Evolutionary conservation across 2,329 filamentous ascomycete species (phyloP).

Genomic region (Botrytis byssoidea): DNA sequence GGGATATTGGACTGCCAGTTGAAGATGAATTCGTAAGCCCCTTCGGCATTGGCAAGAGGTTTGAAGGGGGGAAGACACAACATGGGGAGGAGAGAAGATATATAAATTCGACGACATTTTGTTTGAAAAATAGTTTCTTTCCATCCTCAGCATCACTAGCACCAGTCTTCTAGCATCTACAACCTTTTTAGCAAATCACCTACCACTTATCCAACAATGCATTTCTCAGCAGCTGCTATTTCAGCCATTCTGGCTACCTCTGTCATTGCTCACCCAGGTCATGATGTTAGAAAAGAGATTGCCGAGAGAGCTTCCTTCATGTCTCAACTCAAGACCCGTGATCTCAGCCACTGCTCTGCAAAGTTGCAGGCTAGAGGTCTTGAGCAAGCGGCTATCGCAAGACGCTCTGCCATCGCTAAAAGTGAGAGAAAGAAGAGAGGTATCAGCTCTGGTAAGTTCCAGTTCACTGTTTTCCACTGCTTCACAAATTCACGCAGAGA

Average conservation of each 20-base stretch:
- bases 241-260: not conserved
- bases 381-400: conserved; percentile 37
- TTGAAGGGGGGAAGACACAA: not conserved
- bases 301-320: conserved; percentile 41
- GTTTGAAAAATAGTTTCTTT: not conserved
- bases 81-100: not conserved
- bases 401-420: conserved; percentile 40
- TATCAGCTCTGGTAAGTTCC: conserved; percentile 13
- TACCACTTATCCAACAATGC: not conserved
- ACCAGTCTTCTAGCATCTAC: not conserved
- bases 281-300: conserved; percentile 41
- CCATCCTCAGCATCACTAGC: not conserved
- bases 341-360: conserved; percentile 42
- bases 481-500: not conserved
- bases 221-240: not conserved
- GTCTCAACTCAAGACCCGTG: conserved; percentile 37
- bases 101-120: not conserved
- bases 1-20: not conserved
- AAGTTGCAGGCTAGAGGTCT: conserved; percentile 43
- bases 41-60: too few relatives aligned
- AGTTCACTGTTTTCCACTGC: not conserved
- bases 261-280: conserved; percentile 41
- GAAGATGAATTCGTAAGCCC: conserved; percentile 1
- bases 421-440: conserved; percentile 39
- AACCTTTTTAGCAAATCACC: not conserved